Evolutionary conservation across 192 early-diverging fungal species (phyloP).

Genomic region (Lobulomyces angularis): DNA sequence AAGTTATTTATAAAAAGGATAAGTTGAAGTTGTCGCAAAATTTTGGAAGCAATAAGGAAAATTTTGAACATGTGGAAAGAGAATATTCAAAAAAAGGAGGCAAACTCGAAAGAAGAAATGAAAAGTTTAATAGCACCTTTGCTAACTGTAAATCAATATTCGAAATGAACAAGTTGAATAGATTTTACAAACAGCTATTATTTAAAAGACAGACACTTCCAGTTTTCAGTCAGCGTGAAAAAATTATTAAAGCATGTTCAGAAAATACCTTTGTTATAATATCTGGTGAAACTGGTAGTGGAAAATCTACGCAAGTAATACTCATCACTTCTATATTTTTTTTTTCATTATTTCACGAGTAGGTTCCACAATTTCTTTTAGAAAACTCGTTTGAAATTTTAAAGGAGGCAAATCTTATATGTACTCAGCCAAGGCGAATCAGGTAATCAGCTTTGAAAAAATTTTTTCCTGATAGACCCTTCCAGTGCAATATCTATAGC

Average conservation of each 20-base stretch:
- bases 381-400: slow-evolving; percentile 36
- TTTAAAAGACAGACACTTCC: slow-evolving; percentile 44
- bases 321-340: background rate
- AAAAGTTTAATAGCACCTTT: slow-evolving; percentile 1
- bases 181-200: slow-evolving; percentile 18
- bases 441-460: slow-evolving; percentile 15
- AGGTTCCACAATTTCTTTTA: slow-evolving; percentile 67
- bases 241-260: slow-evolving; percentile 34
- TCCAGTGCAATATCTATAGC: slow-evolving; percentile 72
- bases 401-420: slow-evolving; percentile 33
- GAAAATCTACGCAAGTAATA: slow-evolving; percentile 17
- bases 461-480: slow-evolving; percentile 39
- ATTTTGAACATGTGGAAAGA: too few species aligned
- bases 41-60: too few species aligned
- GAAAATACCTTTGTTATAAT: slow-evolving; percentile 53
- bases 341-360: slow-evolving; percentile 39
- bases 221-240: slow-evolving; percentile 39
- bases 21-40: too few species aligned
- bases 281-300: slow-evolving; percentile 69
- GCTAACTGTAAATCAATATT: background rate
- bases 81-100: too few species aligned
- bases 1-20: too few species aligned
- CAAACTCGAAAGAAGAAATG: too few species aligned
- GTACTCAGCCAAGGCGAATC: slow-evolving; percentile 46
- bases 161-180: background rate